phyloP scores from a whole-genome alignment of 2,329 filamentous ascomycete species.

The Colletotrichum chrysophilum region DNA sequence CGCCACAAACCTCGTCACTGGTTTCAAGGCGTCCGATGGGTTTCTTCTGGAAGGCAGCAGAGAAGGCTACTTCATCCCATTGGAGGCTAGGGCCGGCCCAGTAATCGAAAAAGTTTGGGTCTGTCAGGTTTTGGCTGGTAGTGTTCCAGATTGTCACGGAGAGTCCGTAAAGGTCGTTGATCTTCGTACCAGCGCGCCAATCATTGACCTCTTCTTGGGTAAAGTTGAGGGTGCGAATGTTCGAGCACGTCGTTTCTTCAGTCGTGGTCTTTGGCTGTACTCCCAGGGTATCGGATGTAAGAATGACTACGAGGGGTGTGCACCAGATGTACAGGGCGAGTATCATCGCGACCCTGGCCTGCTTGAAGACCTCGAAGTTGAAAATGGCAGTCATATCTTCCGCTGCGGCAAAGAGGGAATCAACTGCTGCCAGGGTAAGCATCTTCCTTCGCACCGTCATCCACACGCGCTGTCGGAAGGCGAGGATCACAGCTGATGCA shows the following conservation, averaged over 20 bases:
- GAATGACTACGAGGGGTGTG: conserved; percentile 41
- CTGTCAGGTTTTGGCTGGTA: no score
- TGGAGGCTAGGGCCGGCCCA: conserved; percentile 29
- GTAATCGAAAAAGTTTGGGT: conserved; percentile 26
- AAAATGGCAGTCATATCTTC: conserved; percentile 34
- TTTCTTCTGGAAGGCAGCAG: conserved; percentile 29
- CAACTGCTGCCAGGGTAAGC: conserved; percentile 23
- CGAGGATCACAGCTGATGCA: conserved; percentile 35
- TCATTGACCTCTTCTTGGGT: conserved; percentile 30
- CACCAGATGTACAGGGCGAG: conserved; percentile 40
- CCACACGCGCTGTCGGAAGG: conserved; percentile 26
- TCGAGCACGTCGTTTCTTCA: conserved; percentile 32
- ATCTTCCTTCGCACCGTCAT: conserved; percentile 26
- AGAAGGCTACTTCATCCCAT: conserved; percentile 30
- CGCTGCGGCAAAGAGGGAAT: conserved; percentile 37
- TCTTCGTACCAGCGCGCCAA: no score
- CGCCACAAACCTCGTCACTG: conserved; percentile 35
- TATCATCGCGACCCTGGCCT: conserved; percentile 36
- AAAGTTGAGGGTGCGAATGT: conserved; percentile 37
- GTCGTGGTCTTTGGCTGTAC: conserved; percentile 29
- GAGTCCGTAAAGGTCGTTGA: no score
- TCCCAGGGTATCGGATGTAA: conserved; percentile 40
- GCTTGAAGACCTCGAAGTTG: conserved; percentile 33
- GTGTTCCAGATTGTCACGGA: no score
- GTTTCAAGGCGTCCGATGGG: conserved; percentile 28